Evolutionary conservation across 2,329 filamentous ascomycete genomes (phyloP), one percentile per base, ranked within the genome.

Genomic region (Penicillium sp.): DNA sequence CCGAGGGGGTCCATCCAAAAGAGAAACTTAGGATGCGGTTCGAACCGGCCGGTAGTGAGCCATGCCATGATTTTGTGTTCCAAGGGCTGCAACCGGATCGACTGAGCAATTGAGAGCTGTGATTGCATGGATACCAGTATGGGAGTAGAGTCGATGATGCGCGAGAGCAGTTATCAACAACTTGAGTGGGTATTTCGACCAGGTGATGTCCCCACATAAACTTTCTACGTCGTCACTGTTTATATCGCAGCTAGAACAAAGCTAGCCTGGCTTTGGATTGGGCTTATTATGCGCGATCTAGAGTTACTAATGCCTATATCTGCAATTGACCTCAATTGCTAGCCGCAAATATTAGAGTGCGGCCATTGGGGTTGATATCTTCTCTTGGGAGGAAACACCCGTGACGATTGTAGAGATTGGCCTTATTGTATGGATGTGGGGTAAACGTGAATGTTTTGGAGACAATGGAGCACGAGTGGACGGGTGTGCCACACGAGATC

Each of bases 111-210:
- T 54, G 49, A 39, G 39, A 14, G 14, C 48, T 7, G 13, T 52
- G 27, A 61, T 54, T 42, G 19, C 9, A 51, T 56, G 42, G 27
- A 19, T 52, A 54, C 52, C 53, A 48, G 35, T 22, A 11, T 26
- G 19, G 29, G 19, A 37, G 16, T n/a, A 26, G 55, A 64, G 60
- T 64, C 62, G 51, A 64, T 64, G 62, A 64, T 64, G 62, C 60
- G 52, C 24, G 13, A 54, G 27, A 27, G 43, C 39, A 51, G 26
- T 29, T n/a, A 22, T 47, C 21, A 43, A 52, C 29, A 50, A 49
- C 29, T 9, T 24, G 9, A 27, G 60, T 57, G 60, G 60, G 48
- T 44, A 58, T 39, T 22, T 24, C 7, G 44, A 49, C 49, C 58
- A 54, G 50, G 47, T 56, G 60, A 62, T 57, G 26, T 50, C 39